A percentile compares a stretch with the other conserved stretches of the same genome.
phyloP scores from a whole-genome alignment of 177 flowering plant species.

The Vitis hybrid region DNA sequence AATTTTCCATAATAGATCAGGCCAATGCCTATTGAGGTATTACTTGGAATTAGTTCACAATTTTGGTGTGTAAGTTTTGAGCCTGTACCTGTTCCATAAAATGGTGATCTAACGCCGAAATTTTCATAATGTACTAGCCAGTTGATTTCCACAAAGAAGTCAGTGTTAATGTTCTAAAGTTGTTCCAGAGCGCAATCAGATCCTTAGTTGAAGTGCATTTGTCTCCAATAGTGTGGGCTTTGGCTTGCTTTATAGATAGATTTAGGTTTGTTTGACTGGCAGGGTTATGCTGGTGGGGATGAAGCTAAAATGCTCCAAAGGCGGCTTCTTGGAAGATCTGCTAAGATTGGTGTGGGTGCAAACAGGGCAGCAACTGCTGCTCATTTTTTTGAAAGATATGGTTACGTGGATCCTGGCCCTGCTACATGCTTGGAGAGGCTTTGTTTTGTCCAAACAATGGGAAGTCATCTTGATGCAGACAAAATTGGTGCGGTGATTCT shows the following conservation, averaged over 20 bases:
- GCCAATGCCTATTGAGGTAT: too few relatives aligned
- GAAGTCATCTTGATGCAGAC: conserved; percentile 15
- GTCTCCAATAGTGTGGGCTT: too few relatives aligned
- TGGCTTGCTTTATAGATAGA: too few relatives aligned
- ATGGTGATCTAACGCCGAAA: too few relatives aligned
- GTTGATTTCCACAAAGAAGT: too few relatives aligned
- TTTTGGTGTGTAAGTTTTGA: too few relatives aligned
- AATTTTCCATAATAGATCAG: background rate
- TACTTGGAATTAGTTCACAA: too few relatives aligned
- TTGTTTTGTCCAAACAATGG: conserved; percentile 17
- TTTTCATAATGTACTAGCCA: too few relatives aligned
- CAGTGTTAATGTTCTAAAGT: background rate
- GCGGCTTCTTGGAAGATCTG: conserved; percentile 54
- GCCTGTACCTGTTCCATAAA: too few relatives aligned
- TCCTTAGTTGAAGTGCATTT: too few relatives aligned
- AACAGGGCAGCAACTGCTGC: conserved; percentile 62
- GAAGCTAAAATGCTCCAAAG: conserved; percentile 87
- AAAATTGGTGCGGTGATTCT: conserved; percentile 65
- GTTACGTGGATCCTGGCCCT: conserved; percentile 34
- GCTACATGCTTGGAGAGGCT: conserved; percentile 10
- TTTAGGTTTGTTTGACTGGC: conserved; percentile 10
- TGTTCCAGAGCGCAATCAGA: too few relatives aligned
- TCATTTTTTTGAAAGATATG: conserved; percentile 49
- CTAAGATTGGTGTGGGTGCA: conserved; percentile 81
- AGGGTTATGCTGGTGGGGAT: conserved; percentile 98